Evolutionary conservation across 78 protist genomes (phyloP).

Genomic region (Neovahlkampfia damariscottae): DNA sequence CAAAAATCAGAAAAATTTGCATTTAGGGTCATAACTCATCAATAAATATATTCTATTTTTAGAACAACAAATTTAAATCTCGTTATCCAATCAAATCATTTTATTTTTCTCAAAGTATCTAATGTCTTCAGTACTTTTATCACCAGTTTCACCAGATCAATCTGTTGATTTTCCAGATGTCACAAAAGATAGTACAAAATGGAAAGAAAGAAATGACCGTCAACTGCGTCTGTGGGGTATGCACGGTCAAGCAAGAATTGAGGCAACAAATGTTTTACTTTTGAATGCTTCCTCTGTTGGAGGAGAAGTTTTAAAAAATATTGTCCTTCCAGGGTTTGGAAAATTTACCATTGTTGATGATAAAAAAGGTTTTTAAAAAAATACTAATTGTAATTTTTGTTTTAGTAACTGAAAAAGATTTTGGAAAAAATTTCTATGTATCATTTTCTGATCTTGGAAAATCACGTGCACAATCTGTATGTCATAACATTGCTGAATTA

Average conservation of each 20-base stretch:
- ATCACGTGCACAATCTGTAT: background rate
- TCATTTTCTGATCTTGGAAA: constrained; percentile 5
- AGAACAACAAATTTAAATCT: no score
- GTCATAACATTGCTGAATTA: constrained; percentile 1
- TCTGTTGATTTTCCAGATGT: background rate
- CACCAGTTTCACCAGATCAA: background rate
- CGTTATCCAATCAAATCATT: no score
- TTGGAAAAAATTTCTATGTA: constrained; percentile 36
- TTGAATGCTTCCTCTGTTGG: constrained; percentile 34
- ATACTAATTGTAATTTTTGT: no score
- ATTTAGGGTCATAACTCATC: no score
- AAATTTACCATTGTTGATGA: constrained; percentile 32
- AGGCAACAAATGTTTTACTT: constrained; percentile 9
- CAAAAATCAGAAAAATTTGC: no score
- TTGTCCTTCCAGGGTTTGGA: constrained; percentile 32
- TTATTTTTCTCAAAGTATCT: no score
- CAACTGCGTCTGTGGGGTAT: constrained; percentile 25
- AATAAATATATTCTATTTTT: no score
- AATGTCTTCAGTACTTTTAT: no score
- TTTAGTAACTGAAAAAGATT: constrained; percentile 21
- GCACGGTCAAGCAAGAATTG: constrained; percentile 16
- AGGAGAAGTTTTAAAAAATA: constrained; percentile 25
- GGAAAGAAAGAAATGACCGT: background rate
- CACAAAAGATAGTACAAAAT: background rate
- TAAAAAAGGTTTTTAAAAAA: no score